These are phyloP conservation scores for Saccharomycopsis olivae DNA, from an alignment of 805 yeast genomes.

Conservation along the genomic window DNA sequence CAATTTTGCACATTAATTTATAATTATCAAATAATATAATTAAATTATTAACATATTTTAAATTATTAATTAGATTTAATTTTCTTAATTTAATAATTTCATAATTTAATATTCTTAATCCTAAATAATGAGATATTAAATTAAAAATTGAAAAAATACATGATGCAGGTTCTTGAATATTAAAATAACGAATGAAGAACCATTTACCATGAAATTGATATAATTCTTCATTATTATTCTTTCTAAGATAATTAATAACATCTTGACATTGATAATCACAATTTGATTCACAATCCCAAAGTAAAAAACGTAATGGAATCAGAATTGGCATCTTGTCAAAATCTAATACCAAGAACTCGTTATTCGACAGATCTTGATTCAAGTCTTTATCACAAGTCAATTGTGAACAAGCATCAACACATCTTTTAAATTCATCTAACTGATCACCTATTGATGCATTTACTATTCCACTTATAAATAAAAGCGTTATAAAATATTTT, in stretches of 20 bases:
- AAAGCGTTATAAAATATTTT: background rate
- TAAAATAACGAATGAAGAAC: slow-evolving; percentile 78
- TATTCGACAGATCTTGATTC: slow-evolving; percentile 22
- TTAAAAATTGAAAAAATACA: slow-evolving; percentile 69
- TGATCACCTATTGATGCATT: slow-evolving; percentile 53
- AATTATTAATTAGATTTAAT: slow-evolving; percentile 10
- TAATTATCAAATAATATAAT: slow-evolving; percentile 26
- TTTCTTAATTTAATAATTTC: slow-evolving; percentile 19
- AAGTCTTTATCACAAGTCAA: slow-evolving; percentile 15
- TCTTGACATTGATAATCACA: slow-evolving; percentile 95
- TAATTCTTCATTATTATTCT: slow-evolving; percentile 37
- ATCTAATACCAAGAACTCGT: slow-evolving; percentile 28
- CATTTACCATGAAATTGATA: slow-evolving; percentile 95
- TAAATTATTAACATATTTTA: slow-evolving; percentile 15
- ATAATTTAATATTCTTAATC: slow-evolving; percentile 27
- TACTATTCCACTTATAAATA: background rate
- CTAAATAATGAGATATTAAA: slow-evolving; percentile 51
- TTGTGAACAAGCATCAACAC: slow-evolving; percentile 40
- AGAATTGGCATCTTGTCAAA: slow-evolving; percentile 29
- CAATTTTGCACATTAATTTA: slow-evolving; percentile 43
- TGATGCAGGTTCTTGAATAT: slow-evolving; percentile 78
- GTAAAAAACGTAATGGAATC: slow-evolving; percentile 33
- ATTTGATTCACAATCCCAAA: slow-evolving; percentile 69
- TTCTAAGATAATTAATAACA: slow-evolving; percentile 48
- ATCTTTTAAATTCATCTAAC: slow-evolving; percentile 43